Evolutionary conservation across 2,329 filamentous ascomycete species (phyloP).

Genomic region (Fonsecaea multimorphosa): DNA sequence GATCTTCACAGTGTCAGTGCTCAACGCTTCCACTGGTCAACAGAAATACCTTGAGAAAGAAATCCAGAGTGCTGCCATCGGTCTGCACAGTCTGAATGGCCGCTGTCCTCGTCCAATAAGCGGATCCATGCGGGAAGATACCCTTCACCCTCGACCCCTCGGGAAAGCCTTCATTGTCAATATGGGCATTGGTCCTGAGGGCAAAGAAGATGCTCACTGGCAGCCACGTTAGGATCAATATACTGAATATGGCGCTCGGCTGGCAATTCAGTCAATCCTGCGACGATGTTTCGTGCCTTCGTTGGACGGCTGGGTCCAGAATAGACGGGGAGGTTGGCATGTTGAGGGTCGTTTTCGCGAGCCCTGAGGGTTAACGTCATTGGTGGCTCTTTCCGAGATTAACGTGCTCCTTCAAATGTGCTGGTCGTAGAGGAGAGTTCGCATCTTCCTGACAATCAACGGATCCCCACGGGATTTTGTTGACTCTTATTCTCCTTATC

Average conservation of each 20-base stretch:
- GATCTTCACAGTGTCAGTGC: too few relatives aligned
- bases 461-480: too few relatives aligned
- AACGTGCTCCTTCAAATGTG: too few relatives aligned
- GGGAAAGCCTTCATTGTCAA: neutral
- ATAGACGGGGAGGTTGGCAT: too few relatives aligned
- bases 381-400: too few relatives aligned
- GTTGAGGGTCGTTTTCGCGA: too few relatives aligned
- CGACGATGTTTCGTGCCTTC: neutral
- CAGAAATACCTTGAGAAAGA: conserved; percentile 1
- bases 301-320: too few relatives aligned
- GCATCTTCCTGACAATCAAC: too few relatives aligned
- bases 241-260: neutral
- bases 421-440: too few relatives aligned
- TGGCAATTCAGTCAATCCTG: neutral
- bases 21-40: too few relatives aligned
- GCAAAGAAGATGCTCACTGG: neutral
- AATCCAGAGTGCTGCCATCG: neutral
- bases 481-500: too few relatives aligned
- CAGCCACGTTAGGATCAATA: neutral
- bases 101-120: neutral
- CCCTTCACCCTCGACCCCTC: neutral
- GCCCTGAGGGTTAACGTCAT: too few relatives aligned
- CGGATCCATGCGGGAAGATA: neutral
- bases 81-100: neutral
- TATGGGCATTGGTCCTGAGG: neutral